Evolutionary conservation across 2,329 filamentous ascomycete genomes (phyloP).

Genomic region (Didymella exigua): DNA sequence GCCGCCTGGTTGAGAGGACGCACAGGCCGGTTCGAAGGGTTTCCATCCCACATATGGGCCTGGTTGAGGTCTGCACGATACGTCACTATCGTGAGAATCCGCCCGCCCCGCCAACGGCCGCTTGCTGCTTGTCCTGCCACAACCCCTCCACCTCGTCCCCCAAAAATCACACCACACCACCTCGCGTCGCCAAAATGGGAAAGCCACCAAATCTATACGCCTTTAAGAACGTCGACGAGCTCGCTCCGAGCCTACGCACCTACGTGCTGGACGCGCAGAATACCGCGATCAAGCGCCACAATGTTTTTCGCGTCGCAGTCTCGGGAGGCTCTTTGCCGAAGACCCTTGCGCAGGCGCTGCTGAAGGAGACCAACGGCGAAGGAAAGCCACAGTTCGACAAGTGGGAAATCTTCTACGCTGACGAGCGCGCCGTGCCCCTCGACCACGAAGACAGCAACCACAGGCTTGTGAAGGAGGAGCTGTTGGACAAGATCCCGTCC

Average conservation of each 20-base stretch:
- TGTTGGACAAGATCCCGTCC: conserved; percentile 84
- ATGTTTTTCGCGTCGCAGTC: conserved; percentile 86
- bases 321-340: conserved; percentile 93
- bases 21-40: conserved; percentile 2
- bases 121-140: conserved; percentile 6
- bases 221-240: conserved; percentile 70
- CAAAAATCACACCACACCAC: conserved; percentile 9
- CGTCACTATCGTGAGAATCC: conserved; percentile 17
- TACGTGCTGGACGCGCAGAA: conserved; percentile 85
- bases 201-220: conserved; percentile 72
- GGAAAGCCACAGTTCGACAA: conserved; percentile 77
- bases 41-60: not conserved
- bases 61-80: conserved; percentile 8
- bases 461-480: conserved; percentile 80
- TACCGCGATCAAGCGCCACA: conserved; percentile 78
- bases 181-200: conserved; percentile 40
- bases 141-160: conserved; percentile 8
- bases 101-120: conserved; percentile 5
- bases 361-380: conserved; percentile 60
- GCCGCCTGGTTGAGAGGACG: conserved; percentile 6
- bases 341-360: conserved; percentile 82
- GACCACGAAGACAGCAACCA: conserved; percentile 96
- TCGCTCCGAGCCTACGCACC: conserved; percentile 77
- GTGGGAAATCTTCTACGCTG: conserved; percentile 99
- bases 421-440: conserved; percentile 92